Base-by-base conservation (phyloP, 148 eudicot species). In the Linanthus parryae region DNA sequence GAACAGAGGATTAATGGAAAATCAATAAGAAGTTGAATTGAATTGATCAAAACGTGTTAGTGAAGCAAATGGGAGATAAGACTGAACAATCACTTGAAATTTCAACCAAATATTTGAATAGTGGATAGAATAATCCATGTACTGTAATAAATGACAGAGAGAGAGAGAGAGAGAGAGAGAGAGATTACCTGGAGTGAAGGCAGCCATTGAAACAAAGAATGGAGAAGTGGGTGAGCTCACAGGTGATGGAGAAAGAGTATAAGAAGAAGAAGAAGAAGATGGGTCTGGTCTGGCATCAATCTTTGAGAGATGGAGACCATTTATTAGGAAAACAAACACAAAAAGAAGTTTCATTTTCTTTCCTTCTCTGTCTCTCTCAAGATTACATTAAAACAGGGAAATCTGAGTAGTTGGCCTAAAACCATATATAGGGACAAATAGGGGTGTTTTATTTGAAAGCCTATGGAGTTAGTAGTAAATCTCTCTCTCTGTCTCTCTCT, bases 201-300 rank as follows among this genome's bases (percentile, higher is more conserved):
- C 56, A 16, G 64, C 60, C 76, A 67, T 59, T 6, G 9, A 48
- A 48, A n/a, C n/a, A 8, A 6, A 6, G 29, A 26, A 8, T 12
- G 20, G 16, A 27, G 16, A 5, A 24, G 10, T 57, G 22, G 62
- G 22, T 22, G 52, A 37, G 18, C 65, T 56, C 5, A 65, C 38
- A 26, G 62, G 19, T 41, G 62, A 48, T 28, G 13, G 21, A 24
- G 9, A 0, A 17, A 25, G 52, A 34, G 14, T 44, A 76, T 82
- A 79, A 50, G 79, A 71, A 51, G 82, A 62, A 57, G 63, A 62
- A 14, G 65, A 56, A 22, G 61, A 61, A 76, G 65, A 64, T 52
- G 82, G 41, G 43, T 61, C 61, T 43, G 47, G 3, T 49, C 64
- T 76, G 27, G 63, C 71, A 63, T 62, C 38, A 41, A 33, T 47